These are phyloP conservation scores for Papiliotrema fonsecae DNA, from an alignment of 1,284 basidiomycete genomes.

Conservation along the genomic window DNA sequence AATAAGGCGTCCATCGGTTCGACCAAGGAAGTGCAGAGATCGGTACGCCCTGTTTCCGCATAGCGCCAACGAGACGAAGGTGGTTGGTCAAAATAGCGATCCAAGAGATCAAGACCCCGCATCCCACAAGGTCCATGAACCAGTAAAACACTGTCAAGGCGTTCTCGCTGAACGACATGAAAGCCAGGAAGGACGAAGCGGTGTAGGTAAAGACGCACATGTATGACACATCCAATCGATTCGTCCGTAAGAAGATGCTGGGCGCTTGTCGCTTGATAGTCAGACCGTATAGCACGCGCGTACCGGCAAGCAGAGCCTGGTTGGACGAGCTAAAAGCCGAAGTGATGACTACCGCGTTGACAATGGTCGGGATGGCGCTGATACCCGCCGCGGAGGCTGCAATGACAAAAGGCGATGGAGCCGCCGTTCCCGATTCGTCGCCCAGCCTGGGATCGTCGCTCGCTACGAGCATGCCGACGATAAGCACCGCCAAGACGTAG, in stretches of 20 bases:
- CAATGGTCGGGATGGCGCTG: slow-evolving; percentile 55
- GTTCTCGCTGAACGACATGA: slow-evolving; percentile 53
- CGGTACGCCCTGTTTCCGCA: slow-evolving; percentile 57
- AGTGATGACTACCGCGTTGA: slow-evolving; percentile 77
- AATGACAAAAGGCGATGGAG: slow-evolving; percentile 69
- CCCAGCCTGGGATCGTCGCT: slow-evolving; percentile 51
- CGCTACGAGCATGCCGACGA: slow-evolving; percentile 69
- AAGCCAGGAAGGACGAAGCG: slow-evolving; percentile 66
- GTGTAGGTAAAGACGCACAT: slow-evolving; percentile 62
- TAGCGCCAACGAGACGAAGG: slow-evolving; percentile 66
- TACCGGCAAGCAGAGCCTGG: slow-evolving; percentile 74
- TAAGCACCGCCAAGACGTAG: slow-evolving; percentile 54
- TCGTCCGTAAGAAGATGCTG: slow-evolving; percentile 61
- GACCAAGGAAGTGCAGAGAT: slow-evolving; percentile 56
- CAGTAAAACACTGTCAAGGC: slow-evolving; percentile 66
- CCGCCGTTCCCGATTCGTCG: slow-evolving; percentile 12
- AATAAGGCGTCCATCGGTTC: slow-evolving; percentile 18
- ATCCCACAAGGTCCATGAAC: slow-evolving; percentile 67
- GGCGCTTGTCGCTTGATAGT: slow-evolving; percentile 72
- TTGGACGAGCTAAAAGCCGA: slow-evolving; percentile 83
- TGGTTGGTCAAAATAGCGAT: slow-evolving; percentile 64
- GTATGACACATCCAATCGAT: slow-evolving; percentile 67
- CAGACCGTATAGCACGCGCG: slow-evolving; percentile 74
- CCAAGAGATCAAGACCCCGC: slow-evolving; percentile 64
- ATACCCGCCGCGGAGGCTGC: slow-evolving; percentile 63